Percentiles rank a stretch among this genome's conserved stretches.
These are phyloP conservation scores for Epichloe typhina DNA, from an alignment of 2,329 filamentous ascomycete genomes.

Conservation along the genomic window DNA sequence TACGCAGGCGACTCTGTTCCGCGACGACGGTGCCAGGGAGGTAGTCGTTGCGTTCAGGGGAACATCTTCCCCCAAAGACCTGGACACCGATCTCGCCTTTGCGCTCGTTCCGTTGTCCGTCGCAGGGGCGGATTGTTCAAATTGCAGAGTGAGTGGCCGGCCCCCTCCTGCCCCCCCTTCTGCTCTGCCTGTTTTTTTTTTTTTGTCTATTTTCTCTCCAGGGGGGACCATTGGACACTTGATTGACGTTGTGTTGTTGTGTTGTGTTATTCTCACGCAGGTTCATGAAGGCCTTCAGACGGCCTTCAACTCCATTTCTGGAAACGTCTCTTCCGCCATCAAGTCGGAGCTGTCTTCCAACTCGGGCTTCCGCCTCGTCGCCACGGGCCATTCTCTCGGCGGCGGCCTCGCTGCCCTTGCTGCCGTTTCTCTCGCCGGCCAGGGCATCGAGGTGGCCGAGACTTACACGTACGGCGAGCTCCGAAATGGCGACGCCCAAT, in stretches of 20 bases:
- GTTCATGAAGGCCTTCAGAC: constrained; percentile 2
- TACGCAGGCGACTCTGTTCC: constrained; percentile 3
- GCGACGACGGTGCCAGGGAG: not conserved
- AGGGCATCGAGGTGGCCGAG: not conserved
- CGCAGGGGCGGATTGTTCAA: not conserved
- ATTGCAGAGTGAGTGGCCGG: not conserved
- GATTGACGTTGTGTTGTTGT: too few species aligned
- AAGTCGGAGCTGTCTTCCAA: not conserved
- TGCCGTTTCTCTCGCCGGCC: not conserved
- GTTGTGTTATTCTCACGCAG: not conserved
- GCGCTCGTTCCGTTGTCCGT: constrained; percentile 1
- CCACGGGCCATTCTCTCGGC: constrained; percentile 1
- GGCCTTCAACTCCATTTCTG: not conserved
- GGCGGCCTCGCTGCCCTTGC: not conserved
- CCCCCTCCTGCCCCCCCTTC: too few species aligned
- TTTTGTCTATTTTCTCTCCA: too few species aligned
- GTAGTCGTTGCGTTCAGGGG: constrained; percentile 3
- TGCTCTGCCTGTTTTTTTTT: too few species aligned
- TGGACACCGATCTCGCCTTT: constrained; percentile 1
- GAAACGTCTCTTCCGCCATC: not conserved
- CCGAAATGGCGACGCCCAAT: constrained; percentile 1
- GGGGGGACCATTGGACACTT: too few species aligned
- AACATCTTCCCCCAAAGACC: not conserved
- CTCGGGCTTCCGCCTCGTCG: not conserved
- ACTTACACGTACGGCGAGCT: constrained; percentile 4